Base-by-base conservation (phyloP, 441 rosid species). In the Brassica hybrid region DNA sequence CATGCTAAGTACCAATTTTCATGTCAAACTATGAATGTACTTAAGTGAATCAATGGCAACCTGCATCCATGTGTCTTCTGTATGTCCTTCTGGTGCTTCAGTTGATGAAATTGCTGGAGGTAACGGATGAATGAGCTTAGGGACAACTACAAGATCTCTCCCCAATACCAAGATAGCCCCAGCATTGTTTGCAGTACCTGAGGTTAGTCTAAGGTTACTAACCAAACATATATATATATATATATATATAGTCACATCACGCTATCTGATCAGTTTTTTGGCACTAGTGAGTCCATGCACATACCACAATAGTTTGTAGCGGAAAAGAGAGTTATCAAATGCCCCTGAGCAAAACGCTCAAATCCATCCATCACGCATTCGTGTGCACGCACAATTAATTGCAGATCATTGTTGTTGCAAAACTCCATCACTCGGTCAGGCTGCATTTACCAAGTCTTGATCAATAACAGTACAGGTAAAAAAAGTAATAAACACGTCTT, bases 331-430 rank as follows among this genome's bases (percentile, higher is more conserved):
- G 99, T 96, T 76, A 96, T 96, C 65, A 96, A 86, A 84, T 94
- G 99, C 74, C 99, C 99, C 76, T 96, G 98, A 18, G 98, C 99
- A 78, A 96, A 96, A 56, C 98, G 98, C 90, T 96, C 99, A 74
- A 96, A 96, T 32, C 99, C 99, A 87, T 96, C 99, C 99, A 96
- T 96, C 79, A 96, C 99, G 65, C 99, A 96, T 82, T 96, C 99
- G 61, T 96, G 98, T 69, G 99, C 99, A 43, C 98, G 94, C 10
- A 96, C 98, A 83, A 96, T 96, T 82, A 96, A 85, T 82, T 96
- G 98, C 70, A 96, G 97, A 83, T 96, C 99, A 80, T 96, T 96
- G 83, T 96, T 96, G 79, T 90, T 92, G 87, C 99, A 96, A 78
- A 96, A 96, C 79, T 96, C 98, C 99, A 96, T 94, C 36, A 96